Evolutionary conservation across 106 monocot species (phyloP).

Genomic region (Platanthera guangdongensis): DNA sequence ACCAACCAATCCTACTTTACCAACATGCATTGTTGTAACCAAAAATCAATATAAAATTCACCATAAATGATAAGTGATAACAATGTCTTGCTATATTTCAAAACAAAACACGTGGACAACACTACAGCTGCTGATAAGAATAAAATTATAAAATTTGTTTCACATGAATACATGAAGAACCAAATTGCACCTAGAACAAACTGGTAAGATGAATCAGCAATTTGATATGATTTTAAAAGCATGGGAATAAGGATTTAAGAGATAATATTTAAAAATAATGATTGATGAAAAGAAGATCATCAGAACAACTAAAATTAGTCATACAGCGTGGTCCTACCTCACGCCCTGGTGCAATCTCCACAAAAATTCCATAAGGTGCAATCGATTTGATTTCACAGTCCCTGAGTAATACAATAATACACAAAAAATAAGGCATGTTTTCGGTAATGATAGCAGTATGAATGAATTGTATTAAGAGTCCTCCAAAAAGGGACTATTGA

Average conservation of each 20-base stretch:
- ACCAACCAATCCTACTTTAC: neutral
- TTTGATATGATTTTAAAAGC: neutral
- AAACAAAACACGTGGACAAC: neutral
- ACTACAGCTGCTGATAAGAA: neutral
- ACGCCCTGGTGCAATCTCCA: slow-evolving; percentile 95
- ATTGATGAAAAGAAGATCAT: neutral
- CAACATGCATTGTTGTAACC: neutral
- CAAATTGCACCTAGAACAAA: neutral
- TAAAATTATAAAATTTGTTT: neutral
- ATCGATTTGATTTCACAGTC: slow-evolving; percentile 89
- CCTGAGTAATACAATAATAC: slow-evolving; percentile 29
- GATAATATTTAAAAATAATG: neutral
- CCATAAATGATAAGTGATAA: neutral
- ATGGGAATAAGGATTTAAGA: neutral
- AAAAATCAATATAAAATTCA: neutral
- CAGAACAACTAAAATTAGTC: neutral
- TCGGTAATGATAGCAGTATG: neutral
- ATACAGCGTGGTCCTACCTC: slow-evolving; percentile 37
- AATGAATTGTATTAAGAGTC: neutral
- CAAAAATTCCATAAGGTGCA: slow-evolving; percentile 86
- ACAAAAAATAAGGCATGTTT: slow-evolving; percentile 1
- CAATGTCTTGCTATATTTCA: neutral
- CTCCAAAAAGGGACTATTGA: neutral
- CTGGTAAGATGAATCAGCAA: neutral
- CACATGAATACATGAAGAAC: neutral